These are phyloP conservation scores for Micractinium sp. DNA, from an alignment of 139 green algal genomes.

Conservation along the genomic window DNA sequence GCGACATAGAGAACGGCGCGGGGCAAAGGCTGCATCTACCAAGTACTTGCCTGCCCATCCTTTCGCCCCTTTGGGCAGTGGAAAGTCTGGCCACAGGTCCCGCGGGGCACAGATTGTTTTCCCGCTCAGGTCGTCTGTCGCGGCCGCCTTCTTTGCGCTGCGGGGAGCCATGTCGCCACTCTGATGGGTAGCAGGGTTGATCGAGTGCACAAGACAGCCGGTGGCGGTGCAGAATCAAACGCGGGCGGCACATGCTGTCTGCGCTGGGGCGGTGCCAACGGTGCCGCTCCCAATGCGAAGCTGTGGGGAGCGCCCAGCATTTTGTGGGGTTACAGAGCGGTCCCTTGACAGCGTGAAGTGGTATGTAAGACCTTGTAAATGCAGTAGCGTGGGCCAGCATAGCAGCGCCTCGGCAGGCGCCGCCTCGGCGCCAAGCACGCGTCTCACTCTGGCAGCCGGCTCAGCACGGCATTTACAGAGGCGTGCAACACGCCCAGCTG, in stretches of 20 bases:
- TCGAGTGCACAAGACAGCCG: too few species aligned
- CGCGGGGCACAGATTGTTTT: neutral
- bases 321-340: too few species aligned
- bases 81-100: conserved; percentile 2
- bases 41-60: neutral
- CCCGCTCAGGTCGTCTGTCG: neutral
- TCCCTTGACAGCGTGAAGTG: too few species aligned
- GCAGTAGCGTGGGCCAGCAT: neutral
- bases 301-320: too few species aligned
- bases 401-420: neutral
- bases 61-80: neutral
- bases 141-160: too few species aligned
- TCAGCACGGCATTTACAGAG: neutral
- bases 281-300: too few species aligned
- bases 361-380: neutral
- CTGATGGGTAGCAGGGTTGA: too few species aligned
- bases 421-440: neutral
- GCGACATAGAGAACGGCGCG: neutral
- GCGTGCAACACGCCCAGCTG: conserved; percentile 20
- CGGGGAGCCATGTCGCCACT: too few species aligned
- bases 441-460: neutral
- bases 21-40: too few species aligned
- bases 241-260: neutral
- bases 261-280: neutral
- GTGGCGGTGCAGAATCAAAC: too few species aligned